Percentiles rank a stretch among this genome's conserved stretches.
Conservation (phyloP, 179 eudicot genomes). For the Camellia oleifera region DNA sequence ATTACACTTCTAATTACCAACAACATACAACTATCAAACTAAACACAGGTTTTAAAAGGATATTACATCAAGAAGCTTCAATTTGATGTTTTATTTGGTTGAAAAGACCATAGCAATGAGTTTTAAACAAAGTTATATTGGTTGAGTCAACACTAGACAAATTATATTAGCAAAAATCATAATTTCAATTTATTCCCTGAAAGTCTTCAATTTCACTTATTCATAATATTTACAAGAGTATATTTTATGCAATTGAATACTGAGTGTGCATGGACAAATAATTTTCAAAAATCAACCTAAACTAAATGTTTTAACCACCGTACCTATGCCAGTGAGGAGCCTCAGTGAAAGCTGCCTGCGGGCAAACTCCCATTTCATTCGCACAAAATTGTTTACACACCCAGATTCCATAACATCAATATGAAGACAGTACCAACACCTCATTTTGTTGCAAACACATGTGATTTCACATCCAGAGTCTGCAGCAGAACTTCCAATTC, state of each 20-base stretch:
- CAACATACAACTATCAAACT: neutral
- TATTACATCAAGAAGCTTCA: neutral
- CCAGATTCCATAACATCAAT: constrained; percentile 35
- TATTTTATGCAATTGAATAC: neutral
- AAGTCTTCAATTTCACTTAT: neutral
- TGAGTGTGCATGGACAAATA: neutral
- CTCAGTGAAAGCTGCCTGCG: constrained; percentile 61
- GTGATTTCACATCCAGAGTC: constrained; percentile 23
- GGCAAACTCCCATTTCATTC: constrained; percentile 74
- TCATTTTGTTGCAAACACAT: constrained; percentile 38
- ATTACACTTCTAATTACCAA: neutral
- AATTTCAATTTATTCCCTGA: neutral
- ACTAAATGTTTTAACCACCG: neutral
- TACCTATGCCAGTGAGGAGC: constrained; percentile 73
- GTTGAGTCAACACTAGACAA: neutral
- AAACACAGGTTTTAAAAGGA: neutral
- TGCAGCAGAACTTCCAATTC: constrained; percentile 10
- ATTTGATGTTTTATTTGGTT: neutral
- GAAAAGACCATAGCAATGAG: neutral
- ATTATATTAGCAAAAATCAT: neutral
- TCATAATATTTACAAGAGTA: neutral
- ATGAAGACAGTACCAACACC: constrained; percentile 65
- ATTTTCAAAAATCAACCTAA: neutral
- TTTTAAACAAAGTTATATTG: neutral
- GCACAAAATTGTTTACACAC: constrained; percentile 39